Base-by-base conservation (phyloP, 1,139 yeast genomes). In the Ogataea hybrid region DNA sequence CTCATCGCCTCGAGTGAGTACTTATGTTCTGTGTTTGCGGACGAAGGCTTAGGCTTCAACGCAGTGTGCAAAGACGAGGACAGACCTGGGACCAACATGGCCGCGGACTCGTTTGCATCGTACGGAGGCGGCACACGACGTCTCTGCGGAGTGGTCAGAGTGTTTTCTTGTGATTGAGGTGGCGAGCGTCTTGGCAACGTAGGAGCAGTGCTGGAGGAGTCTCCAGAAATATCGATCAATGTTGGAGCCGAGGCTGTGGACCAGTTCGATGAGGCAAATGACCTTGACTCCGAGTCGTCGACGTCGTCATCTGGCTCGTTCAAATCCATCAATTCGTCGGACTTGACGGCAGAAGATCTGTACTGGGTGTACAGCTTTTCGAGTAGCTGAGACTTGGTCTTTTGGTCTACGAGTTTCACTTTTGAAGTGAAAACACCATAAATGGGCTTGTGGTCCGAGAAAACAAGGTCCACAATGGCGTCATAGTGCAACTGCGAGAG, bases 371-470 rank as follows among this genome's bases (percentile, higher is more conserved):
- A 77, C 38, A 84, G 62, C 37, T 75, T 70, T 41, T 70, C 70
- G 17, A 77, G 67, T 41, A 83, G 63, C 25, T 67, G 66, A 40
- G 69, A 67, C 57, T 79, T 82, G 32, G 69, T 63, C 2, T 61
- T 64, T 39, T 81, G 80, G 60, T 88, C 82, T 25, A 88, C 71
- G 42, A 83, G 74, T 49, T 77, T 79, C 31, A 84, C 84, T 35
- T 65, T 71, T 12, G 85, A 74, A 31, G 70, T 63, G 57, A 82
- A 88, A 1, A 86, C 75, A 3, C 94, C 89, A 59, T 76, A 83
- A 3, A 92, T 96, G 0, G 98, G 97, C 48, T 87, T 83, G 60
- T 92, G 98, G 57, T 92, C 98, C 46, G 97, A 88, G 30, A 81
- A 69, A 30, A 66, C 63, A n/a, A 87, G 65, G 12, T 68, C 69